Evolutionary conservation across 108 stramenopile species (phyloP).

Genomic region (Schizochytrium sp.): DNA sequence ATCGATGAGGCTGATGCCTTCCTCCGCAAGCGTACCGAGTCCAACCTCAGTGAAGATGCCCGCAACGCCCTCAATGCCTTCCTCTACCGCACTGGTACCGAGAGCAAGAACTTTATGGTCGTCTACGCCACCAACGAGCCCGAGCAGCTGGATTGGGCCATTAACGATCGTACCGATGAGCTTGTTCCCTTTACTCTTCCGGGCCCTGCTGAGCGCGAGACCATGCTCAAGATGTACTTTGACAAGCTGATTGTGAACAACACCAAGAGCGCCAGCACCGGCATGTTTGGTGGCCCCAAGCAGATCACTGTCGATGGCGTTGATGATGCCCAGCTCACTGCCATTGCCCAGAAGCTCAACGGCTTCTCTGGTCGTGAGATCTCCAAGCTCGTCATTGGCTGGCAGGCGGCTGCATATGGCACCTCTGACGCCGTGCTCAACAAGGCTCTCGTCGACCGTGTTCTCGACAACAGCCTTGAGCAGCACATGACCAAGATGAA

Average conservation of each 20-base stretch:
- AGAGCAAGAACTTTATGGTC: constrained; percentile 66
- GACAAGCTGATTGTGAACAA: constrained; percentile 40
- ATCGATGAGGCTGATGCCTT: constrained; percentile 79
- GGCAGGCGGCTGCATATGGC: constrained; percentile 52
- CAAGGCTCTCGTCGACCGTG: not conserved
- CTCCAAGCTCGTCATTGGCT: constrained; percentile 54
- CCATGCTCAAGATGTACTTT: constrained; percentile 55
- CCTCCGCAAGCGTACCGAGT: constrained; percentile 43
- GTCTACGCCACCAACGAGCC: constrained; percentile 69
- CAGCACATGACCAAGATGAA: not conserved
- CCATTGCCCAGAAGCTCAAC: constrained; percentile 30
- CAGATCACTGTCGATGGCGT: constrained; percentile 42
- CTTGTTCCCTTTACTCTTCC: constrained; percentile 58
- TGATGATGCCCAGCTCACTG: constrained; percentile 28
- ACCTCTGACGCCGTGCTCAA: not conserved
- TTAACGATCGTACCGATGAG: constrained; percentile 70
- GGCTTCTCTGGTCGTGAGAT: constrained; percentile 63
- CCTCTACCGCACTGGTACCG: constrained; percentile 67
- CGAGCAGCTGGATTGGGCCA: constrained; percentile 67
- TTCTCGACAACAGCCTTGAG: not conserved
- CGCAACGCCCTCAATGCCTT: constrained; percentile 71
- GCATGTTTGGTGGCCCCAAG: constrained; percentile 24
- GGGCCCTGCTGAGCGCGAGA: constrained; percentile 37
- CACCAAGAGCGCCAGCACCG: constrained; percentile 19
- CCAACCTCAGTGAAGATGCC: constrained; percentile 40